phyloP scores from a whole-genome alignment of 73 alveolate genomes.

The Paramecium octaurelia region DNA sequence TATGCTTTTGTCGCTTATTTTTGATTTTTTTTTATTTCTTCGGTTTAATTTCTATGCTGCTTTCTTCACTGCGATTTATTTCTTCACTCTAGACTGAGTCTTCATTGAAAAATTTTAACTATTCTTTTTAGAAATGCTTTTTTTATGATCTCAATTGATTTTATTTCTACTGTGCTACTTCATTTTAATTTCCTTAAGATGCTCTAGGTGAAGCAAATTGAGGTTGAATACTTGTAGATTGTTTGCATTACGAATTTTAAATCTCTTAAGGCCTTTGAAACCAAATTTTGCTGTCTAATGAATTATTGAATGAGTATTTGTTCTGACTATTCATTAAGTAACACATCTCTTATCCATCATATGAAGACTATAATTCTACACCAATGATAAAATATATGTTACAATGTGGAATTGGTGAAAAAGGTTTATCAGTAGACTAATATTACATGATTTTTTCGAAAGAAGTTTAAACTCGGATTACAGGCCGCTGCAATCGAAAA shows the following conservation, averaged over 20 bases:
- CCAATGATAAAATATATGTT: background rate
- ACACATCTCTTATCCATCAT: slow-evolving; percentile 16
- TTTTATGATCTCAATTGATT: background rate
- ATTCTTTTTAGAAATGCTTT: background rate
- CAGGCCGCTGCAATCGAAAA: background rate
- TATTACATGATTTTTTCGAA: background rate
- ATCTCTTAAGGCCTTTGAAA: background rate
- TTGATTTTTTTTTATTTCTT: background rate
- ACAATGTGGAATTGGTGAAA: background rate
- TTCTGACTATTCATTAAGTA: background rate
- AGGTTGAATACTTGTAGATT: background rate
- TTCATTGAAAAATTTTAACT: background rate
- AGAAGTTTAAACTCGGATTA: background rate
- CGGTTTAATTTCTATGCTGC: background rate
- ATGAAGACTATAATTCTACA: background rate
- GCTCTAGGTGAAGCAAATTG: background rate
- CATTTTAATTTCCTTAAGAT: background rate
- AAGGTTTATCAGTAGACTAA: slow-evolving; percentile 38
- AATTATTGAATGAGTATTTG: background rate
- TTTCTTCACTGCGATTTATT: background rate
- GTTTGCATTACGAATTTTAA: background rate
- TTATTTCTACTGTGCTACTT: background rate
- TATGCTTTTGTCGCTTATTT: background rate
- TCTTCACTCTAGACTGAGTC: background rate
- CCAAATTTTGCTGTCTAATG: background rate